Base-by-base conservation (phyloP, 768 basidiomycete genomes). In the Dictyophora rubrovolvata region DNA sequence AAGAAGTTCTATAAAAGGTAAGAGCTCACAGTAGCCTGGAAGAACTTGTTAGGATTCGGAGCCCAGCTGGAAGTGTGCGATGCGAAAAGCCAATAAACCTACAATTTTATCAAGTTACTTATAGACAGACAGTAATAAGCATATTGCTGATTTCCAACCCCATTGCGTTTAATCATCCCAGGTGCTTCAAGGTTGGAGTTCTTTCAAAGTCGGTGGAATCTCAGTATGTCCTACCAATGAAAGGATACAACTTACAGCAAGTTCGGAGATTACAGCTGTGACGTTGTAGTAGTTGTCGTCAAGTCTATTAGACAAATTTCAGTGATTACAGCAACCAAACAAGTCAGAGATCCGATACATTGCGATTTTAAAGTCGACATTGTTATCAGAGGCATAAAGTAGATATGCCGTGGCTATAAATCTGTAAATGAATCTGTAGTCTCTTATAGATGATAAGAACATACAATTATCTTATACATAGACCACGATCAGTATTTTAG, bases 361-460 rank as follows among this genome's bases (percentile, higher is more conserved):
- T 12, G 82, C 74, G 21, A 85, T 83, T 73, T 85, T 85, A 75
- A 84, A 83, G 66, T 84, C 80, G 69, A 82, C 80, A 67, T 85
- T 85, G 68, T 81, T 81, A 69, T 85, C 82, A 5, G 81, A 83
- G 17, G 83, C 83, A 63, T 83, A 85, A 17, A 85, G 72, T 14
- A 85, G 73, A 65, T 84, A 85, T 7, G 79, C 71, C 0, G 78
- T 79, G 60, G 42, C 42, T 76, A 74, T 16, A 73, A 74, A 59
- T 70, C 76, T 77, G 48, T 46, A 46, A 46, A 56, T 53, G 50
- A 37, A 33, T 48, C 28, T n/a, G 34, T 47, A 8, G n/a, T 60
- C 36, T 4, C 17, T 16, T 10, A 23, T 3, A 12, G 14, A 1
- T 34, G 17, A 50, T 28, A 7, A 58, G 5, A 5, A 54, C 49